These are phyloP conservation scores for Pyricularia sp. DNA, from an alignment of 2,329 filamentous ascomycete species.

Conservation along the genomic window DNA sequence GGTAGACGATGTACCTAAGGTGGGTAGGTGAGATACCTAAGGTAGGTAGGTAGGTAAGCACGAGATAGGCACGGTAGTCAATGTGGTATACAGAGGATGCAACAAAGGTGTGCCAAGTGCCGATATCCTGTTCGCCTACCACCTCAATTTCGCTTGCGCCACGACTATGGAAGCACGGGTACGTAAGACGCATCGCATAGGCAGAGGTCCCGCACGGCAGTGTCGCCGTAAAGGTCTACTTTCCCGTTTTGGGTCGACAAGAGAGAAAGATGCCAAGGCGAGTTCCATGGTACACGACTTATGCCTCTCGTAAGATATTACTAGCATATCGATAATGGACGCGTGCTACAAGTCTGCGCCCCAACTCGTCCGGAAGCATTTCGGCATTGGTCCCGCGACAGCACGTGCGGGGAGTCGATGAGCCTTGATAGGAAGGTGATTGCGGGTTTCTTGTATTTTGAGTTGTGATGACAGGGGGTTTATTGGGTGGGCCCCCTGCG, in stretches of 20 bases:
- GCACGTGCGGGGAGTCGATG: not conserved
- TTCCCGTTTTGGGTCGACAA: not conserved
- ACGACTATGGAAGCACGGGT: not conserved
- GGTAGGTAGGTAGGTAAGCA: too few relatives aligned
- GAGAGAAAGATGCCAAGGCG: not conserved
- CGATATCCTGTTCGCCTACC: not conserved
- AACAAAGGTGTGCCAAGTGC: not conserved
- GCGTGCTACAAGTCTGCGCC: not conserved
- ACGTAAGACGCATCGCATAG: not conserved
- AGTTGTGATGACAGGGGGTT: not conserved
- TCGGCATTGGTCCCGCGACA: not conserved
- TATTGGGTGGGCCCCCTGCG: not conserved
- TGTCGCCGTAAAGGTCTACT: not conserved
- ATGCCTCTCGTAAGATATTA: not conserved
- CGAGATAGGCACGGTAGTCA: too few relatives aligned
- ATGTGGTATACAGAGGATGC: not conserved
- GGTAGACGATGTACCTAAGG: too few relatives aligned
- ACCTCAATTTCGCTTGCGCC: not conserved
- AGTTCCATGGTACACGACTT: not conserved
- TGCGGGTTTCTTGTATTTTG: not conserved
- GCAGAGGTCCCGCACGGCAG: not conserved
- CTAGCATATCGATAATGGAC: not conserved
- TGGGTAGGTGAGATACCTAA: too few relatives aligned
- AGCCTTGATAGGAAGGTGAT: not conserved
- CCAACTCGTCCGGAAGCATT: not conserved